Evolutionary conservation across 495 filamentous ascomycete genomes (phyloP), one percentile per base, ranked within the genome.

Genomic region (Tricharina praecox): DNA sequence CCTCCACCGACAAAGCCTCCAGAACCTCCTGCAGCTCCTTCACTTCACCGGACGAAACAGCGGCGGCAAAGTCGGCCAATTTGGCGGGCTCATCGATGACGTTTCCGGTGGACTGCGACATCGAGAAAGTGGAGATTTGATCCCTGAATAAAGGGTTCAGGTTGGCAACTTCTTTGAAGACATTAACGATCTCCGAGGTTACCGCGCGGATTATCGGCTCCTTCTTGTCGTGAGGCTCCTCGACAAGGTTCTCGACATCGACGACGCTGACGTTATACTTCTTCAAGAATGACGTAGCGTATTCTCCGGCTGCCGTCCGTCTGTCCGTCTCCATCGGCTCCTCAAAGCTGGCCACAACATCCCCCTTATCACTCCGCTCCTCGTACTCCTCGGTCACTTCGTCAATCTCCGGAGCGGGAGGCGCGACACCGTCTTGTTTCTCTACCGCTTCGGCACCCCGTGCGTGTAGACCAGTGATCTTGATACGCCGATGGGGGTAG

Each of bases 301-400:
- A 90, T 48, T 74, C 71, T 42, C 76, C 55, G 54, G 67, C 11
- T 55, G 9, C 19, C n/a, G 45, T 24, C n/a, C 15, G 16, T 11
- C 35, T 20, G 55, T 55, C 67, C 40, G 62, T 68, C 59, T 32
- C 63, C 53, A 41, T 58, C 38, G 54, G 50, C 68, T 99, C 92
- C 62, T 99, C 92, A 53, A 99, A 99, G 64, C 86, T 94, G 11
- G 92, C 90, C 8, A 95, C 88, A 4, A 96, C 85, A 62, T 94
- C 92, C 3, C 90, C 90, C 56, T 81, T 80, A 59, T 82, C 83
- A 39, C 85, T 78, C 5, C 69, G 60, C 15, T 63, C 56, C 0
- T 66, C 32, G 19, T 68, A 63, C 41, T 78, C 70, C 42, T 65
- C 65, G 3, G 64, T 64, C 23, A 69, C 64, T 50, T 76, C 72